These are phyloP conservation scores for Ulota crispa DNA, from an alignment of 225 moss, liverwort and hornwort species.

Conservation along the genomic window DNA sequence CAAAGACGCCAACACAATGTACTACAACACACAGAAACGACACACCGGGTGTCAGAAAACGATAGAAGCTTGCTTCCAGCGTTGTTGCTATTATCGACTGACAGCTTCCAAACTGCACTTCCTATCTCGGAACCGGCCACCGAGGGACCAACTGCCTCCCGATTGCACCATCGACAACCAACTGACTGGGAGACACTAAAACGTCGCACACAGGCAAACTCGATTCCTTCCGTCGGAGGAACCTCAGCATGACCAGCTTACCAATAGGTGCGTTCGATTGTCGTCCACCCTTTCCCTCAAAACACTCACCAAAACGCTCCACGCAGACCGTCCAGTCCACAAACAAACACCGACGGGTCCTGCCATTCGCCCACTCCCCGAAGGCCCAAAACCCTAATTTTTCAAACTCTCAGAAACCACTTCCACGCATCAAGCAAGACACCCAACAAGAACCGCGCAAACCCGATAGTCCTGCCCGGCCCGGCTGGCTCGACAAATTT, in stretches of 20 bases:
- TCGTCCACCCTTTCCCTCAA: neutral
- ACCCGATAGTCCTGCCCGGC: neutral
- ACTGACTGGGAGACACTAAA: neutral
- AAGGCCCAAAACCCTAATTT: constrained; percentile 1
- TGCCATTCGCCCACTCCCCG: neutral
- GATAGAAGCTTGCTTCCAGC: neutral
- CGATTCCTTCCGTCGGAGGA: neutral
- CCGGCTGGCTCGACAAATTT: neutral
- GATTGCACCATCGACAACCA: neutral
- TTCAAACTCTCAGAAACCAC: neutral
- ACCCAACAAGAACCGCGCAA: neutral
- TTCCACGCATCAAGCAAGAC: neutral
- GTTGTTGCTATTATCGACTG: neutral
- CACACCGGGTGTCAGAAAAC: neutral
- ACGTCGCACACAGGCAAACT: neutral
- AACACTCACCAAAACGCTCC: neutral
- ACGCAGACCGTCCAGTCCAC: neutral
- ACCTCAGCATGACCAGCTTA: neutral
- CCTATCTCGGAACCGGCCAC: neutral
- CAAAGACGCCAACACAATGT: neutral
- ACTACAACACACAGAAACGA: neutral
- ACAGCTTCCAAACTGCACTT: neutral
- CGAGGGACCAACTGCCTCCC: neutral
- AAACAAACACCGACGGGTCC: neutral
- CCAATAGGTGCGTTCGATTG: neutral